These are phyloP conservation scores for Cutaneotrichosporon cavernicola DNA, from an alignment of 1,284 basidiomycete species.

Conservation along the genomic window DNA sequence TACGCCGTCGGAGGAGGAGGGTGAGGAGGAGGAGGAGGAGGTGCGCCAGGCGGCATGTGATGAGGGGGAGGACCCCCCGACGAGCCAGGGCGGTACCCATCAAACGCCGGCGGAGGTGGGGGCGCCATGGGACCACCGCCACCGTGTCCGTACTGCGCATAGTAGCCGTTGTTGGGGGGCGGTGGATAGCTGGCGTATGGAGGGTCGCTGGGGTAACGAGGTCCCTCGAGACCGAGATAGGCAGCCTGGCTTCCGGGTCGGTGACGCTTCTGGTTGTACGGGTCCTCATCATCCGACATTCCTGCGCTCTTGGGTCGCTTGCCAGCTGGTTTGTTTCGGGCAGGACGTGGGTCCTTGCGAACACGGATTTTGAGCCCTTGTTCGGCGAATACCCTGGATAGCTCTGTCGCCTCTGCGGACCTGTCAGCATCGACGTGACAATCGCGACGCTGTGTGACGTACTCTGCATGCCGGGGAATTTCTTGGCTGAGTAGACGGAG, in stretches of 20 bases:
- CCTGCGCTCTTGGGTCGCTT: slow-evolving; percentile 25
- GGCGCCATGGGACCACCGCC: slow-evolving; percentile 18
- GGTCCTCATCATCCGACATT: slow-evolving; percentile 25
- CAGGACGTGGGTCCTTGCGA: slow-evolving; percentile 65
- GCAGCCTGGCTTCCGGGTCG: slow-evolving; percentile 8
- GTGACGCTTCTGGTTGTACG: slow-evolving; percentile 14
- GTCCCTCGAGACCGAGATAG: slow-evolving; percentile 6
- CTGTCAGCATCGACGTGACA: neutral
- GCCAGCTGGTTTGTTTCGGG: slow-evolving; percentile 20
- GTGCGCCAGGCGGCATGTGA: slow-evolving; percentile 11
- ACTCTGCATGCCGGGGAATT: slow-evolving; percentile 81
- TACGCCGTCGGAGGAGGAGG: slow-evolving; percentile 14
- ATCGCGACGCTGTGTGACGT: neutral
- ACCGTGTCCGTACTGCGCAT: slow-evolving; percentile 15
- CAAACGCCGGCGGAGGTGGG: slow-evolving; percentile 20
- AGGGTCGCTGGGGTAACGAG: slow-evolving; percentile 17
- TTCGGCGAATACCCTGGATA: slow-evolving; percentile 82
- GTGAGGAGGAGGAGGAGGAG: slow-evolving; percentile 18
- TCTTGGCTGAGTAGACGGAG: slow-evolving; percentile 85
- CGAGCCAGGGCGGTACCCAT: slow-evolving; percentile 21
- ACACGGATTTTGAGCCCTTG: slow-evolving; percentile 93
- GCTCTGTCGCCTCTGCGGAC: slow-evolving; percentile 65
- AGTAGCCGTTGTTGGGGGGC: slow-evolving; percentile 17
- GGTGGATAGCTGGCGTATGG: slow-evolving; percentile 22
- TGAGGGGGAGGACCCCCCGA: slow-evolving; percentile 18